Evolutionary conservation across 306 rosid genomes (phyloP), one percentile per base, ranked within the genome.

Genomic region (Trifolium dubium): DNA sequence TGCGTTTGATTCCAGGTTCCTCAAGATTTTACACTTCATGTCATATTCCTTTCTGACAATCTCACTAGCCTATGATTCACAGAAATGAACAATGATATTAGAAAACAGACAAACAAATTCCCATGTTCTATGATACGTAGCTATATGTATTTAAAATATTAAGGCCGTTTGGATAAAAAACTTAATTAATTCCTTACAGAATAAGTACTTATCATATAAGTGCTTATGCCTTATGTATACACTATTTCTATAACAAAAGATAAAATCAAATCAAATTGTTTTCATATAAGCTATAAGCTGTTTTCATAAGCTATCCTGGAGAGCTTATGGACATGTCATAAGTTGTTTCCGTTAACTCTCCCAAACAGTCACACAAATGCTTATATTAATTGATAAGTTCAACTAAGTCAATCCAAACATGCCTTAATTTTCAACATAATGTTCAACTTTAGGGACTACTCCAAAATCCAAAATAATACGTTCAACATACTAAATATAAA

Each of bases 21-120:
- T 86, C 74, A 94, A 77, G 74, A 86, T 53, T 90, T 85, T 90
- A 77, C 97, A 89, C 82, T 87, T 94, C 61, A 64, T 49, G 74
- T 90, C 99, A n/a, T 94, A 94, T 77, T 88, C 84, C 76, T 85
- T 89, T 81, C 98, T 83, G 34, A 94, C 86, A 79, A 83, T 77
- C 80, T 82, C 97, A 86, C 95, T 92, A 69, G 99, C 98, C 99
- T 94, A 80, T 62, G 72, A 65, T 66, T 47, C 31, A 28, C 29
- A 74, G 53, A 53, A 82, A 32, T 6, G 47, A 53, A 63, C 40
- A 46, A 59, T 9, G 69, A 23, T 40, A 50, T 77, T 35, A 41
- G 68, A 15, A 35, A 50, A 50, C 31, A 37, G 46, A 77, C 58
- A 39, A 35, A 41, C 66, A 53, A 32, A 74, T 34, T 8, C 23